phyloP scores from a whole-genome alignment of 2,329 filamentous ascomycete species.

The Pseudogymnoascus sp. region DNA sequence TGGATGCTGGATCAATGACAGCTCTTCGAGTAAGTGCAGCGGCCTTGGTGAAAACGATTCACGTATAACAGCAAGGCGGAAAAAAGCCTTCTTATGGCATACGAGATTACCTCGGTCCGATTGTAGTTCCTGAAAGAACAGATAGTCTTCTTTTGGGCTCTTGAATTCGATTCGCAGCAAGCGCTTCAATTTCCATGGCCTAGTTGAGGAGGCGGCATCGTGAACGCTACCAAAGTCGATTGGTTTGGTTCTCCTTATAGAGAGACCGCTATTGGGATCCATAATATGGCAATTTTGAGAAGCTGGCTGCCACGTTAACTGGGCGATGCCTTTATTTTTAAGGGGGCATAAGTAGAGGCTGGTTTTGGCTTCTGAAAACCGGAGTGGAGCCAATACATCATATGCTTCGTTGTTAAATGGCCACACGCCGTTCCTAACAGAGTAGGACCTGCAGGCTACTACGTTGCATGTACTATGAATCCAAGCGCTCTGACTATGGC shows the following conservation, averaged over 20 bases:
- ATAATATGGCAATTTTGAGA: too few species aligned
- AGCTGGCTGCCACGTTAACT: too few species aligned
- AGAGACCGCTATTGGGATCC: conserved; percentile 7
- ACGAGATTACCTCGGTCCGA: conserved; percentile 14
- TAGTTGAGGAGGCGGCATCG: background rate
- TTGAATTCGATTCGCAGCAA: conserved; percentile 16
- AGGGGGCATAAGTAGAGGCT: too few species aligned
- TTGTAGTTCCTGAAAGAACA: conserved; percentile 13
- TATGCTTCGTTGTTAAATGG: too few species aligned
- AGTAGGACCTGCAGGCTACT: too few species aligned
- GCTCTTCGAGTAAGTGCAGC: conserved; percentile 15
- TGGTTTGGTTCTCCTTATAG: conserved; percentile 14
- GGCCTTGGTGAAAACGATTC: conserved; percentile 14
- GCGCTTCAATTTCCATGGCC: conserved; percentile 12
- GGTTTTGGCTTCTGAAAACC: too few species aligned
- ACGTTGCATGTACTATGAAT: too few species aligned
- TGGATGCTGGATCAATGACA: conserved; percentile 15
- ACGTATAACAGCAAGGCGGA: conserved; percentile 15
- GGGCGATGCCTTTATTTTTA: background rate
- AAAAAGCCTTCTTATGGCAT: conserved; percentile 14
- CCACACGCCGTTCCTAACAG: too few species aligned
- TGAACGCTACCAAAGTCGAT: conserved; percentile 14
- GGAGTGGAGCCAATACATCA: too few species aligned
- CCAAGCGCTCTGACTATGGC: too few species aligned
- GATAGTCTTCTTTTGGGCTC: conserved; percentile 16